Evolutionary conservation across 805 yeast genomes (phyloP).

Genomic region (Metschnikowia colocasiae): DNA sequence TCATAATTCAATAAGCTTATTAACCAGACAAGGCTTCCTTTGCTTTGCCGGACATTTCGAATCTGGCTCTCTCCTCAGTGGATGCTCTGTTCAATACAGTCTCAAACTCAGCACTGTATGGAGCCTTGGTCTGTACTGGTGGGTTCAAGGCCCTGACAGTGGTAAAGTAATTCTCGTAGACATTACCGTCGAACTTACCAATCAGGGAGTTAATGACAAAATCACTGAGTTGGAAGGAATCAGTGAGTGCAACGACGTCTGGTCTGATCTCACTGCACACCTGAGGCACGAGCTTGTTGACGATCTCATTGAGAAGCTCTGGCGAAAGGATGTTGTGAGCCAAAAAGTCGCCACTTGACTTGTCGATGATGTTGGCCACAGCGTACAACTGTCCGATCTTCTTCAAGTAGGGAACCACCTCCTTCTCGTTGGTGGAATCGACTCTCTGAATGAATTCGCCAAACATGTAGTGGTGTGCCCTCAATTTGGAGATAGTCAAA

Average conservation of each 20-base stretch:
- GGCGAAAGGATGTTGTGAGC: slow-evolving; percentile 15
- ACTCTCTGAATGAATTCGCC: slow-evolving; percentile 14
- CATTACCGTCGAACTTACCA: slow-evolving; percentile 19
- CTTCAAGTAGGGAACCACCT: slow-evolving; percentile 15
- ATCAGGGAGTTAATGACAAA: slow-evolving; percentile 18
- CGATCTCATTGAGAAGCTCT: slow-evolving; percentile 15
- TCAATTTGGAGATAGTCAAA: slow-evolving; percentile 20
- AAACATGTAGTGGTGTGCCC: slow-evolving; percentile 21
- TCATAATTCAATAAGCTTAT: neutral
- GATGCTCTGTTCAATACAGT: slow-evolving; percentile 16
- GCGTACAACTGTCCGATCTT: slow-evolving; percentile 20
- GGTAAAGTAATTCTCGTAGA: slow-evolving; percentile 21
- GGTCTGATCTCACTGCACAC: slow-evolving; percentile 19
- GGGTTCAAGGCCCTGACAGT: slow-evolving; percentile 20
- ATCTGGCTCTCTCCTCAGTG: slow-evolving; percentile 15
- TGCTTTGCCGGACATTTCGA: slow-evolving; percentile 14
- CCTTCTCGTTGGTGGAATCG: slow-evolving; percentile 11
- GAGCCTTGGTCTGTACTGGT: slow-evolving; percentile 18
- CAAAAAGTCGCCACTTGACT: slow-evolving; percentile 19
- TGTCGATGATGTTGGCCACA: slow-evolving; percentile 18
- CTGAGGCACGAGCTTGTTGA: slow-evolving; percentile 16
- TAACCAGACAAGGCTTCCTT: slow-evolving; percentile 15
- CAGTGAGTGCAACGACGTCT: slow-evolving; percentile 18
- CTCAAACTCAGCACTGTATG: slow-evolving; percentile 21
- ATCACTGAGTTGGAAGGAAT: slow-evolving; percentile 21